Conservation (phyloP, 1,284 basidiomycete species). For the Pascua sp. region DNA sequence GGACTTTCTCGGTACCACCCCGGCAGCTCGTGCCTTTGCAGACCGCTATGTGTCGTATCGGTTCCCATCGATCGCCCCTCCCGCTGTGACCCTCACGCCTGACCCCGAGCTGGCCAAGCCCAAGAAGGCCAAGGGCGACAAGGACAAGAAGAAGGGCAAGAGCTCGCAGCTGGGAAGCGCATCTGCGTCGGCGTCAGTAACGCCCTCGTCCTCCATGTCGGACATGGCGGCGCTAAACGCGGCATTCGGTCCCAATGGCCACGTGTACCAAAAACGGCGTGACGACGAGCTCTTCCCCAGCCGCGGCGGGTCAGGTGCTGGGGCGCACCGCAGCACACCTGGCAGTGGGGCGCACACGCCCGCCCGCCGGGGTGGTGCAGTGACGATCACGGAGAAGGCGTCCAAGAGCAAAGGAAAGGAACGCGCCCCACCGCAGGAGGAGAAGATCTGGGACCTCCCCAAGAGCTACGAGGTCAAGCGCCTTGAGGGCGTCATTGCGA, state of each 20-base stretch:
- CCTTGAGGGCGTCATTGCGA: conserved; percentile 35
- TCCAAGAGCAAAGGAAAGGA: conserved; percentile 14
- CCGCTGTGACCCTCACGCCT: conserved; percentile 5
- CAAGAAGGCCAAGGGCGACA: conserved; percentile 1
- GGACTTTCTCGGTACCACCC: conserved; percentile 44
- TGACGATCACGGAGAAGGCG: conserved; percentile 27
- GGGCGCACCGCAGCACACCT: conserved; percentile 1
- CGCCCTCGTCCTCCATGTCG: background rate
- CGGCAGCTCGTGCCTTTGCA: conserved; percentile 37
- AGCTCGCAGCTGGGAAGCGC: background rate
- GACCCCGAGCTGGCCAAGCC: conserved; percentile 2
- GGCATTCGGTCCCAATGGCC: conserved; percentile 34
- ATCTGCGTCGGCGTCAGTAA: background rate
- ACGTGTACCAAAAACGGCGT: conserved; percentile 38
- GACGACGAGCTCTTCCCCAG: conserved; percentile 8
- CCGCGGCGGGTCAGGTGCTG: conserved; percentile 5
- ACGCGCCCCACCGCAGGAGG: conserved; percentile 12
- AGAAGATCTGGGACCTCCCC: conserved; percentile 43
- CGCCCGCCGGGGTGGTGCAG: conserved; percentile 17
- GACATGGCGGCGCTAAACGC: conserved; percentile 22
- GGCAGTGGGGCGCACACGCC: conserved; percentile 13
- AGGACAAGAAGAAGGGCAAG: conserved; percentile 1
- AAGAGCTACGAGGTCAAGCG: conserved; percentile 39
- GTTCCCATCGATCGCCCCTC: conserved; percentile 32
- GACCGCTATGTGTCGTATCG: conserved; percentile 34